Evolutionary conservation across 2,329 filamentous ascomycete genomes (phyloP), one percentile per base, ranked within the genome.

Genomic region (Botrytis sinoallii): DNA sequence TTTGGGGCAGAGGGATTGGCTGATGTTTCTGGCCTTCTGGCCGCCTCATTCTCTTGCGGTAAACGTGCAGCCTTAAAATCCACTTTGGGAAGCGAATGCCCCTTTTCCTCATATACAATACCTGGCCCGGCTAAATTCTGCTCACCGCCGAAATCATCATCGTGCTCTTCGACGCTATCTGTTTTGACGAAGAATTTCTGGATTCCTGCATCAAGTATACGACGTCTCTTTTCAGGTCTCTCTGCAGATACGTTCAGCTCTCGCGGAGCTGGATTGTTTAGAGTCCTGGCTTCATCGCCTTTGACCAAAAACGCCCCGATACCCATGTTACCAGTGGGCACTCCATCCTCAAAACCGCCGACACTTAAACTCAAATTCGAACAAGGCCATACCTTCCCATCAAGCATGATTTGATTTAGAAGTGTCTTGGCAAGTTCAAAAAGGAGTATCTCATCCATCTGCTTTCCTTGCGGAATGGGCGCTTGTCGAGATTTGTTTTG

Each of bases 281-380:
- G 83, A 76, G 84, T 84, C 77, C 88, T 87, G 75, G 89, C 89
- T 80, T 91, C 89, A 52, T 92, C 89, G 52, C 90, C 91, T 83
- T 91, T 91, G 40, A 97, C 85, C n/a, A 99, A 85, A 80, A 98
- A 98, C 0, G 89, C 87, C 63, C 92, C 91, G 77, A 99, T 98
- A 48, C 92, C 93, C 85, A 91, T 91, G 80, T 97, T 98, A 8
- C 93, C 92, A 59, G 87, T 89, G 14, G 52, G 52, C 74, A 95
- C 85, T 3, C 93, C 93, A 77, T 98, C 94, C 81, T 98, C 95
- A 77, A 98, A 98, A 0, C 94, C 95, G n/a, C 90, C 91, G 38
- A 98, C 93, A 76, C 92, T 95, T 64, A 98, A 84, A 74, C 93
- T 96, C 14, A 99, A 85, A 80, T 97, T 96, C n/a, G 90, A 86